A percentile compares a stretch with the other conserved stretches of the same genome.
phyloP scores from a whole-genome alignment of 2,329 filamentous ascomycete genomes.

The Sporothrix protearum region DNA sequence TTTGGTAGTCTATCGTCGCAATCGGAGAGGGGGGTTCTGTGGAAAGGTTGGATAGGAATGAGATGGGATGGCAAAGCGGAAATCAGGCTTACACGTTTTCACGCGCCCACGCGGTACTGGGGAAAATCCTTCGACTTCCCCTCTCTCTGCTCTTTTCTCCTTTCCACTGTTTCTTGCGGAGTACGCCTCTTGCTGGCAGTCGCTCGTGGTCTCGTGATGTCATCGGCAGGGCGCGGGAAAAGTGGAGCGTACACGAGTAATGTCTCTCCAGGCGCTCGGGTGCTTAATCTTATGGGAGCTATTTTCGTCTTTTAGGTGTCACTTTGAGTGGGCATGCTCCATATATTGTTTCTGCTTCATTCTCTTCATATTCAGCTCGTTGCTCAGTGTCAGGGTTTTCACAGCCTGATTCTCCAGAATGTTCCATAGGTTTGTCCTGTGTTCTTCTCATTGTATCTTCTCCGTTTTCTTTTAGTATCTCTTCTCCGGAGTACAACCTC shows the following conservation, averaged over 20 bases:
- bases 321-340: not conserved
- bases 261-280: constrained; percentile 2
- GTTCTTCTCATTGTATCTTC: not conserved
- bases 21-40: not conserved
- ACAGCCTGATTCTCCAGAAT: not conserved
- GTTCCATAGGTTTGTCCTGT: not conserved
- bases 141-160: not conserved
- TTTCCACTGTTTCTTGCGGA: not conserved
- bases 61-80: too few relatives aligned
- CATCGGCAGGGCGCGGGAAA: constrained; percentile 17
- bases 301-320: constrained; percentile 3
- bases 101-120: not conserved
- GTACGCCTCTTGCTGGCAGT: not conserved
- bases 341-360: not conserved
- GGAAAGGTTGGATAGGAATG: not conserved
- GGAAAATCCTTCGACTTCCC: not conserved
- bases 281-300: not conserved
- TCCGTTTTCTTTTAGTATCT: too few relatives aligned
- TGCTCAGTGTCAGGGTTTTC: not conserved
- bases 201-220: constrained; percentile 18
- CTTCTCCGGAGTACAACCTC: not conserved
- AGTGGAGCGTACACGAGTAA: too few relatives aligned
- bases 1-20: not conserved
- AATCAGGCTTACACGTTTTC: not conserved
- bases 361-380: not conserved